phyloP scores from a whole-genome alignment of 805 yeast species.

The Sugiyamaella marilandica region DNA sequence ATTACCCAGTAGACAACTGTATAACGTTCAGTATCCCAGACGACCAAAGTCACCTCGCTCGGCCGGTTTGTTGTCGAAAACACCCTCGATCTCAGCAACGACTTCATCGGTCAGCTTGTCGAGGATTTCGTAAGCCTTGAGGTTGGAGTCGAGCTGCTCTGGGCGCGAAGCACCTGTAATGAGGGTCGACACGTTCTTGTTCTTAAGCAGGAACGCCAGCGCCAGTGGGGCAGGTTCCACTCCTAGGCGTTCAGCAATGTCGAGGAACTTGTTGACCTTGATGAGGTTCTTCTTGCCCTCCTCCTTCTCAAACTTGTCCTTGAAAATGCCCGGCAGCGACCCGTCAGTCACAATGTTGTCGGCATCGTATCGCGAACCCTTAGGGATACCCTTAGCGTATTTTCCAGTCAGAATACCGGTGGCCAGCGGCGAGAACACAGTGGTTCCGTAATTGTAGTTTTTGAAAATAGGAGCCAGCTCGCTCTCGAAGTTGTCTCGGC shows the following conservation, averaged over 20 bases:
- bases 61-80: constrained; percentile 28
- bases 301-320: constrained; percentile 20
- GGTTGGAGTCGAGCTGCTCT: constrained; percentile 28
- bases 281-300: constrained; percentile 24
- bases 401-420: constrained; percentile 33
- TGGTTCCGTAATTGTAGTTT: constrained; percentile 31
- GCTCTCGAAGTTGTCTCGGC: constrained; percentile 28
- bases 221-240: constrained; percentile 30
- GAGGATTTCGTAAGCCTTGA: constrained; percentile 29
- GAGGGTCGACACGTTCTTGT: constrained; percentile 30
- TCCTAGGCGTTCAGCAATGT: constrained; percentile 27
- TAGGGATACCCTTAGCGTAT: constrained; percentile 25
- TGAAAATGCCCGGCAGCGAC: constrained; percentile 13
- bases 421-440: constrained; percentile 33
- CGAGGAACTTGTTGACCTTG: constrained; percentile 23
- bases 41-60: constrained; percentile 13
- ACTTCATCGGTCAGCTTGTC: constrained; percentile 27
- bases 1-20: no score
- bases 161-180: constrained; percentile 31
- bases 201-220: constrained; percentile 30
- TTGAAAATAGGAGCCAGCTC: constrained; percentile 30
- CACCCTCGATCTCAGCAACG: constrained; percentile 27
- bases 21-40: constrained; percentile 5
- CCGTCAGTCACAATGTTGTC: constrained; percentile 16
- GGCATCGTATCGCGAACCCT: constrained; percentile 23